These are phyloP conservation scores for Sedum album DNA, from an alignment of 164 flowering plant species.

Conservation along the genomic window DNA sequence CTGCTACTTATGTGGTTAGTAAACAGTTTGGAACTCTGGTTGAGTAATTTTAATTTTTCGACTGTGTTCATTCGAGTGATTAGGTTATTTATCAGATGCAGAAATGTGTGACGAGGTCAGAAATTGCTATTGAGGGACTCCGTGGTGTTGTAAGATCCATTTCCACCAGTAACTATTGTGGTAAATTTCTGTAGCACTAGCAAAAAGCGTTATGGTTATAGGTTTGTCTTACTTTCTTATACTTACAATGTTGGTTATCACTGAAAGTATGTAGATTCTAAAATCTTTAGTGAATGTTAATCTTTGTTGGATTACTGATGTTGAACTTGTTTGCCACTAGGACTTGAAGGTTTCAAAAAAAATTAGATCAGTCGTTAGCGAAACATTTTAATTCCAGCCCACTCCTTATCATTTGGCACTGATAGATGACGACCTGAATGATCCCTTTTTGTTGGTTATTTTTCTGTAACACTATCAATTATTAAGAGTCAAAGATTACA, in stretches of 20 bases:
- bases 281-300: not conserved
- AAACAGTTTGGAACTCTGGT: not conserved
- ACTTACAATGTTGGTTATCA: not conserved
- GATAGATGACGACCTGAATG: not conserved
- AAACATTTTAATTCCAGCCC: not conserved
- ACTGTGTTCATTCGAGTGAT: not conserved
- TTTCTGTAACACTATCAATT: not conserved
- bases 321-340: not conserved
- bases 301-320: not conserved
- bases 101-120: not conserved
- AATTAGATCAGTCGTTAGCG: not conserved
- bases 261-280: not conserved
- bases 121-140: not conserved
- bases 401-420: not conserved
- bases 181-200: not conserved
- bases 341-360: not conserved
- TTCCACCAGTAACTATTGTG: not conserved
- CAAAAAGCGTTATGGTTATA: not conserved
- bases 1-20: not conserved
- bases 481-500: not conserved
- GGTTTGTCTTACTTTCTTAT: not conserved
- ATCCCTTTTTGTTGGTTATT: not conserved
- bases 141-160: not conserved
- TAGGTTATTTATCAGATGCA: not conserved
- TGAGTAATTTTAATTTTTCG: not conserved